These are phyloP conservation scores for Astrothelium macrocarpum DNA, from an alignment of 495 filamentous ascomycete species.

Conservation along the genomic window DNA sequence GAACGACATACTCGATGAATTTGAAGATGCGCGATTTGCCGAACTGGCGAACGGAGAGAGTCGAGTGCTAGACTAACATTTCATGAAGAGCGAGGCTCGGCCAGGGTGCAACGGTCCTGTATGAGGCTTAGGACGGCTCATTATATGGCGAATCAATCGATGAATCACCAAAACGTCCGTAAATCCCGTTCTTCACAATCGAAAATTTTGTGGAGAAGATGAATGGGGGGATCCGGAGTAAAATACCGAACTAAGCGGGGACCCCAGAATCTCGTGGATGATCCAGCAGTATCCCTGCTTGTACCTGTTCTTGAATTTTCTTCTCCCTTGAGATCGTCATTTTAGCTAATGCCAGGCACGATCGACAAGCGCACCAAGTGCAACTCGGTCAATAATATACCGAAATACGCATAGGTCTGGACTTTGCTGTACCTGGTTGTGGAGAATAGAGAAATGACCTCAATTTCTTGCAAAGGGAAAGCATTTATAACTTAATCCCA, in stretches of 20 bases:
- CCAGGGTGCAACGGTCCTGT: not conserved
- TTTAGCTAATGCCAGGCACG: not conserved
- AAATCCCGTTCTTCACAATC: no score
- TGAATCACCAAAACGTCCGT: not conserved
- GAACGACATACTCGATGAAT: slow-evolving; percentile 15
- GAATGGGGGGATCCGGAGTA: not conserved
- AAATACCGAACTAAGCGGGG: not conserved
- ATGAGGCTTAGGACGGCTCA: not conserved
- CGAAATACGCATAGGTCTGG: not conserved
- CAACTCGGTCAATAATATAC: not conserved
- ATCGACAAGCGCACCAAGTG: not conserved
- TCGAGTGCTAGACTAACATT: slow-evolving; percentile 28
- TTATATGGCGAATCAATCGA: not conserved
- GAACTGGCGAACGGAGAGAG: slow-evolving; percentile 39
- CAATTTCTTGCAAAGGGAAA: not conserved
- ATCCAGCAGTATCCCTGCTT: not conserved
- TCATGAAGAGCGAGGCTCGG: not conserved
- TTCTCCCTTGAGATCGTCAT: not conserved
- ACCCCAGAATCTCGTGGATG: not conserved
- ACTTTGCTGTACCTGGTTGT: not conserved
- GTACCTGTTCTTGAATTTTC: slow-evolving; percentile 8
- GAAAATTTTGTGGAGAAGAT: no score
- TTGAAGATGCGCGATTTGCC: slow-evolving; percentile 30
- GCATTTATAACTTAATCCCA: no score
- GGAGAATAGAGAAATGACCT: not conserved